These are phyloP conservation scores for Acanthamoeba healyi DNA, from an alignment of 208 protist species.

Conservation along the genomic window DNA sequence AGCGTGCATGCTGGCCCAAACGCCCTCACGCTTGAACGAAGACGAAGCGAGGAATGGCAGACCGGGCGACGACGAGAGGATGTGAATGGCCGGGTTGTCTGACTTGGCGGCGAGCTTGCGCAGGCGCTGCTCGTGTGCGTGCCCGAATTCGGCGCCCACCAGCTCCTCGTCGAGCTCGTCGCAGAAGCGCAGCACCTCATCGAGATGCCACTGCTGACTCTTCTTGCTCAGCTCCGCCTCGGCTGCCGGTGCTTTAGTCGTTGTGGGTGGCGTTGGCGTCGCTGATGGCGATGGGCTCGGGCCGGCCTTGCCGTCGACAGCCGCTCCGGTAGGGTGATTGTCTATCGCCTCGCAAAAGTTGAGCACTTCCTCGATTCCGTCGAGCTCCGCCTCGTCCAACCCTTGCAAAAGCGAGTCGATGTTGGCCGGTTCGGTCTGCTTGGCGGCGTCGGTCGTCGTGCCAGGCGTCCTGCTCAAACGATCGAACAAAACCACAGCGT, in stretches of 20 bases:
- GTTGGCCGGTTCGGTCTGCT: neutral
- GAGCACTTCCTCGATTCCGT: slow-evolving; percentile 31
- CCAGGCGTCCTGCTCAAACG: too few species aligned
- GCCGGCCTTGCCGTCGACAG: neutral
- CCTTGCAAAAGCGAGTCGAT: neutral
- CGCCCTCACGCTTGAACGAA: slow-evolving; percentile 37
- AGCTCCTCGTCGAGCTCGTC: slow-evolving; percentile 24
- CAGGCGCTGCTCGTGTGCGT: slow-evolving; percentile 23
- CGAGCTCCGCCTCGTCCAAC: neutral
- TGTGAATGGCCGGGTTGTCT: neutral
- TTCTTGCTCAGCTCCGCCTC: neutral
- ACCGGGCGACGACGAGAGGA: slow-evolving; percentile 41
- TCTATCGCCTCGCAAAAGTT: neutral
- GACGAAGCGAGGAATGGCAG: slow-evolving; percentile 21
- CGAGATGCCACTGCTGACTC: slow-evolving; percentile 34
- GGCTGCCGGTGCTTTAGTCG: neutral
- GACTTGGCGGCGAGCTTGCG: neutral
- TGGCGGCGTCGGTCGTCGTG: neutral
- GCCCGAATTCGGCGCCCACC: slow-evolving; percentile 43
- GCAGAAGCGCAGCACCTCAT: slow-evolving; percentile 60
- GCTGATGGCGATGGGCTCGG: neutral
- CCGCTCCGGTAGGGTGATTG: neutral
- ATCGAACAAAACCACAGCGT: too few species aligned
- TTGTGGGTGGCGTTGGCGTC: neutral
- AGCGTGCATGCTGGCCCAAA: neutral